Evolutionary conservation across 495 filamentous ascomycete genomes (phyloP), one percentile per base, ranked within the genome.

Genomic region (Penicillium ochrochloron): DNA sequence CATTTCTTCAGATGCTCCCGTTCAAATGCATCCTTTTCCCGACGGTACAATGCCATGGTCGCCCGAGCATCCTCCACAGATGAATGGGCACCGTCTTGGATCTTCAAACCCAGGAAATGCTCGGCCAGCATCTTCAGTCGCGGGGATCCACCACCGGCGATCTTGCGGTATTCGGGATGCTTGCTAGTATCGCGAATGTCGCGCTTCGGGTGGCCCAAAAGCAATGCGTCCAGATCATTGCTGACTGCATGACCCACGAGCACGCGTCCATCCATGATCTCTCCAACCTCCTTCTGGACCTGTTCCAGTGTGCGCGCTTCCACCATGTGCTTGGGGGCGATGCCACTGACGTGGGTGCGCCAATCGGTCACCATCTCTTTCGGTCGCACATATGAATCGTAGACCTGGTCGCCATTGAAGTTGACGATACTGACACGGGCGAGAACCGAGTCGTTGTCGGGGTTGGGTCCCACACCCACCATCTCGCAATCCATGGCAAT

Each of bases 401-500:
- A 94, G 50, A 99, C 73, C 67, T 96, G 90, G 42, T 89, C 84
- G 25, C 92, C 92, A 76, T 97, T 92, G 80, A 91, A 99, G 70
- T 97, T 96, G 69, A 97, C 93, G 25, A 96, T 80, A 70, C 90
- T 93, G 59, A 93, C 89, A 14, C 95, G 85, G 3, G 96, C 95
- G 34, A 98, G 84, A 3, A 85, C 86, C 12, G 88, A 89, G 70
- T 91, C 86, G 51, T 79, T 74, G 44, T 89, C 87, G 4, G 83
- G 83, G 37, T 84, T 82, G 1, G 89, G 86, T 2, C 92, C 92
- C 12, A 93, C 86, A 42, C 95, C 95, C 19, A 99, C 94, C 95
- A 99, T 99, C 79, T 99, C 95, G 76, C 95, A 98, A 80, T 99
- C 96, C 50, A 99, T 85, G 37, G 92, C 90, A 50, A 99, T 75